Evolutionary conservation across 495 filamentous ascomycete species (phyloP).

Genomic region (Tuber aestivum): DNA sequence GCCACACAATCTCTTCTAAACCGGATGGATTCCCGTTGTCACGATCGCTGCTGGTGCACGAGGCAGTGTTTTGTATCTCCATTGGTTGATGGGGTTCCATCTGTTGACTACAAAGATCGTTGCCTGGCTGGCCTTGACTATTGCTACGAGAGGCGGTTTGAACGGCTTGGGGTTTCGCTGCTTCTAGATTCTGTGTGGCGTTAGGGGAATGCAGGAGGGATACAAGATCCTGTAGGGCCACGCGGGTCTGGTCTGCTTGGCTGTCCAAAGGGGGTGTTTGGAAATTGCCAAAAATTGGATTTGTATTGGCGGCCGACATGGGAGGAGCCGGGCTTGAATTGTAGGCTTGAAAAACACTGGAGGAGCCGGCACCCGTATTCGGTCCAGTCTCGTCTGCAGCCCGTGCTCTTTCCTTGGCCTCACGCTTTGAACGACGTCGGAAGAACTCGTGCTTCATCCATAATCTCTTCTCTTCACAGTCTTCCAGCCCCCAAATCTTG

Average conservation of each 20-base stretch:
- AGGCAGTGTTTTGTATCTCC: background rate
- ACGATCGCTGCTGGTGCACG: background rate
- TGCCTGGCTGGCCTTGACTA: background rate
- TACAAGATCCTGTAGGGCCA: conserved; percentile 3
- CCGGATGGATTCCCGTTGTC: background rate
- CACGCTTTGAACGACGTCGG: conserved; percentile 40
- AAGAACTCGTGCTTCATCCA: conserved; percentile 44
- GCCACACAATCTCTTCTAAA: background rate
- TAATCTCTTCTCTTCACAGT: conserved; percentile 30
- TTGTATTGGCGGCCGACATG: background rate
- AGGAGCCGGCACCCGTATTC: conserved; percentile 22
- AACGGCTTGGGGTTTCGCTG: background rate
- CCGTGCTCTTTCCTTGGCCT: conserved; percentile 31
- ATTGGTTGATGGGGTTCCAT: background rate
- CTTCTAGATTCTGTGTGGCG: background rate
- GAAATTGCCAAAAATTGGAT: conserved; percentile 3
- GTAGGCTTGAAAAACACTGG: conserved; percentile 34
- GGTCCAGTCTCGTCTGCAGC: conserved; percentile 17
- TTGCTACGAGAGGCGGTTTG: background rate
- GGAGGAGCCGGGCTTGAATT: conserved; percentile 13
- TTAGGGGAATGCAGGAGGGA: conserved; percentile 6
- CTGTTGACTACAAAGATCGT: background rate
- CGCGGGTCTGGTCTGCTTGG: background rate
- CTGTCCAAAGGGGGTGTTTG: background rate
- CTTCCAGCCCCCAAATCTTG: conserved; percentile 35